Evolutionary conservation across 345 rosid species (phyloP).

Genomic region (Arabidopsis suecica): DNA sequence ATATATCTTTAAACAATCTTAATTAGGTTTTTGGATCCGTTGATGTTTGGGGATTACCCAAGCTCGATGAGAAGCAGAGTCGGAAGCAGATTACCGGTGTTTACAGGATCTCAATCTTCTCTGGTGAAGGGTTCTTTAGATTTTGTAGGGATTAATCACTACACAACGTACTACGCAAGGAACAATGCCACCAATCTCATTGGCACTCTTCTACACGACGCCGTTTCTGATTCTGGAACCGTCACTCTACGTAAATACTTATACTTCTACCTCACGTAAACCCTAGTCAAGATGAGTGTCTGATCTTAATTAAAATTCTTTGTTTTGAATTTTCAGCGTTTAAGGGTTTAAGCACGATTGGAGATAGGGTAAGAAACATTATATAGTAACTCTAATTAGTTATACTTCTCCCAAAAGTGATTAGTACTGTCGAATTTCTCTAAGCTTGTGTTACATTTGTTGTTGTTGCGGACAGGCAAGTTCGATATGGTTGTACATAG

Average conservation of each 20-base stretch:
- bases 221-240: conserved; percentile 85
- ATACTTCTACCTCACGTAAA: background rate
- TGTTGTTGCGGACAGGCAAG: conserved; percentile 49
- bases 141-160: conserved; percentile 94
- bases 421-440: background rate
- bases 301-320: background rate
- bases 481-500: conserved; percentile 68
- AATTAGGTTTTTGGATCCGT: conserved; percentile 83
- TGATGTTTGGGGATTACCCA: conserved; percentile 89
- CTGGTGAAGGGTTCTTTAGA: conserved; percentile 84
- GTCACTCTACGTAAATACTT: conserved; percentile 61
- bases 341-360: conserved; percentile 57
- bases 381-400: background rate
- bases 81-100: conserved; percentile 71
- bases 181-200: conserved; percentile 46
- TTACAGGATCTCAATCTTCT: conserved; percentile 61
- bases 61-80: conserved; percentile 82
- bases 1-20: background rate
- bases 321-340: conserved; percentile 58
- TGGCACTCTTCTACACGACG: conserved; percentile 58
- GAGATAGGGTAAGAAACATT: conserved; percentile 65
- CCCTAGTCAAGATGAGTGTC: background rate
- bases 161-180: conserved; percentile 79
- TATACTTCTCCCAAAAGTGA: background rate
- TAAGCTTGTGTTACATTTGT: conserved; percentile 11